phyloP scores from a whole-genome alignment of 2,329 filamentous ascomycete genomes.

The Ascochyta pisi region DNA sequence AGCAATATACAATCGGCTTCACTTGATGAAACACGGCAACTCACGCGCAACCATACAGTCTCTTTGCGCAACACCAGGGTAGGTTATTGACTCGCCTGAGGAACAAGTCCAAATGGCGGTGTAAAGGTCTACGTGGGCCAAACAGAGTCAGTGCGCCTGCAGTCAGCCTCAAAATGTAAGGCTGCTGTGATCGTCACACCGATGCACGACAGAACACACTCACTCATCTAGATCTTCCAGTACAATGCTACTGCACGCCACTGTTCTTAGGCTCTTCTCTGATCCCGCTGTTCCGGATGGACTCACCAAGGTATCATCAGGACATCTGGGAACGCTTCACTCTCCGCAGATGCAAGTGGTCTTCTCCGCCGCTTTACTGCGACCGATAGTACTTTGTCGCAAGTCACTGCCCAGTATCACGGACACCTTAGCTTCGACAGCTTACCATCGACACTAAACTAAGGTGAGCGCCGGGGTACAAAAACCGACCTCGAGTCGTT shows the following conservation, averaged over 20 bases:
- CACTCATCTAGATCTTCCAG: neutral
- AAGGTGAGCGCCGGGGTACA: neutral
- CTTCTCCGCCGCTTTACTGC: neutral
- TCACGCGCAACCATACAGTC: neutral
- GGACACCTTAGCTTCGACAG: neutral
- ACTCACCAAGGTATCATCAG: too few species aligned
- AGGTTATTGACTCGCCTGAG: neutral
- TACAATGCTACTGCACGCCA: neutral
- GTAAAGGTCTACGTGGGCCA: slow-evolving; percentile 17
- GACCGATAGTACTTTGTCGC: neutral
- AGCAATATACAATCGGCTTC: neutral
- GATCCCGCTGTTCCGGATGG: neutral
- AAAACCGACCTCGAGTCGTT: neutral
- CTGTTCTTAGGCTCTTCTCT: neutral
- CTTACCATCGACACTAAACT: neutral
- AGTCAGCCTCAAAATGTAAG: slow-evolving; percentile 14
- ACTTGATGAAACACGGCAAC: neutral
- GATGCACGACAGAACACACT: neutral
- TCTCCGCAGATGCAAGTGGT: neutral
- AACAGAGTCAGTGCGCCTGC: slow-evolving; percentile 13
- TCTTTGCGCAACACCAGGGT: neutral
- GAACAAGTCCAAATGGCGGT: slow-evolving; percentile 7
- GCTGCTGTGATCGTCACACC: slow-evolving; percentile 9
- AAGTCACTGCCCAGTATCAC: neutral
- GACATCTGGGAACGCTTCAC: neutral